These are phyloP conservation scores for Naegleria fowleri DNA, from an alignment of 208 protist genomes.

Conservation along the genomic window DNA sequence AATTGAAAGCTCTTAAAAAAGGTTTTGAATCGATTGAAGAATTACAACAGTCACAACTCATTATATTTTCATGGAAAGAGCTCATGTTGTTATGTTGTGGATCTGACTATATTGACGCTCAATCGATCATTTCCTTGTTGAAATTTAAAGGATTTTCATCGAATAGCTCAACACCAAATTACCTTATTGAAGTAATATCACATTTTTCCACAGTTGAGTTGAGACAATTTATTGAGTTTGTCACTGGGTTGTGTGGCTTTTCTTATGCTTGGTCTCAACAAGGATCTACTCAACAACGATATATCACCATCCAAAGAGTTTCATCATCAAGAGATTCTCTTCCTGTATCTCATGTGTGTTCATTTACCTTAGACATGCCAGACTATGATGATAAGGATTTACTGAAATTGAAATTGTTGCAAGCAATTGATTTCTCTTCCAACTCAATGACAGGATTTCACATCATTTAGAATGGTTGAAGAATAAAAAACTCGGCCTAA, in stretches of 20 bases:
- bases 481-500: no score
- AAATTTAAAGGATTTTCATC: not conserved
- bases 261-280: not conserved
- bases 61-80: not conserved
- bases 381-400: not conserved
- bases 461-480: not conserved
- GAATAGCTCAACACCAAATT: not conserved
- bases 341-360: not conserved
- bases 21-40: not conserved
- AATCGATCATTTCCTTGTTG: not conserved
- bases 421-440: not conserved
- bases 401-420: not conserved
- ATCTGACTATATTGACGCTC: not conserved
- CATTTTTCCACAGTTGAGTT: not conserved
- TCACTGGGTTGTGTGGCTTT: not conserved
- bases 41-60: not conserved
- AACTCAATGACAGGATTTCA: not conserved
- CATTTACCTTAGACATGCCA: not conserved
- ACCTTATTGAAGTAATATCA: not conserved
- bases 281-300: not conserved
- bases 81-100: not conserved
- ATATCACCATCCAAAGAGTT: not conserved
- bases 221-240: not conserved
- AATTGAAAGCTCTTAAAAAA: not conserved
- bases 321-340: not conserved